Percentiles rank a stretch among this genome's conserved stretches.
These are phyloP conservation scores for Diaporthe sp. DNA, from an alignment of 2,329 filamentous ascomycete genomes.

Conservation along the genomic window DNA sequence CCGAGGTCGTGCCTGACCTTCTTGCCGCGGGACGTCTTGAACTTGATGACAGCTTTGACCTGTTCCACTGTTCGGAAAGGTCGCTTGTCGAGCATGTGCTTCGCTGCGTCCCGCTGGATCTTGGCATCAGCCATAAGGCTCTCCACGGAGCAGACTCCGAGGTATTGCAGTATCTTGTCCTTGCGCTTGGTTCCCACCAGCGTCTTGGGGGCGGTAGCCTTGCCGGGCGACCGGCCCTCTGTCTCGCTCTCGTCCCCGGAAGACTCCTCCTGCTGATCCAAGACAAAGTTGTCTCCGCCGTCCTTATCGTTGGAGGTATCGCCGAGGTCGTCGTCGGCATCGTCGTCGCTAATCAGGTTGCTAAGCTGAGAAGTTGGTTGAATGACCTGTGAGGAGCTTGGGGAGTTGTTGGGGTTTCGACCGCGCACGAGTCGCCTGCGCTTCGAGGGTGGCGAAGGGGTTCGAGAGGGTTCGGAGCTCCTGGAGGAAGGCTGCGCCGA, in stretches of 20 bases:
- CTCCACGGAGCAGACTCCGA: constrained; percentile 81
- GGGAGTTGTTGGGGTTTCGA: constrained; percentile 20
- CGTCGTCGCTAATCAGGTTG: constrained; percentile 30
- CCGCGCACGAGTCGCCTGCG: constrained; percentile 31
- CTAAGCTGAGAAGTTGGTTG: constrained; percentile 3
- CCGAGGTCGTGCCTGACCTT: constrained; percentile 61
- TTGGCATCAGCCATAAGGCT: constrained; percentile 87
- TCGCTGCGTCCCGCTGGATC: constrained; percentile 75
- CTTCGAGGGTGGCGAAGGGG: constrained; percentile 29
- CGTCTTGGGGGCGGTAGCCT: constrained; percentile 32
- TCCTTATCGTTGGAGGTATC: constrained; percentile 30
- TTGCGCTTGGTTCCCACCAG: constrained; percentile 46
- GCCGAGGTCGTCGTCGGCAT: constrained; percentile 16
- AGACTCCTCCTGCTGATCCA: constrained; percentile 33
- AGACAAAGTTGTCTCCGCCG: constrained; percentile 27
- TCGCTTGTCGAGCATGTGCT: constrained; percentile 76
- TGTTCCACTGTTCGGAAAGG: constrained; percentile 77
- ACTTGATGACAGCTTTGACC: constrained; percentile 67
- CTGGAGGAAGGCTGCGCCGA: constrained; percentile 21
- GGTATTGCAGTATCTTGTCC: constrained; percentile 74
- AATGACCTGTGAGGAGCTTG: constrained; percentile 22
- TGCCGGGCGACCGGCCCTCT: constrained; percentile 41
- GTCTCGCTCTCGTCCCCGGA: constrained; percentile 55
- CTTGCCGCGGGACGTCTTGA: constrained; percentile 54
- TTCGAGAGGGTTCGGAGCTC: constrained; percentile 25